Percentiles rank a stretch among this genome's conserved stretches.
These are phyloP conservation scores for Colletotrichum cuscutae DNA, from an alignment of 2,329 filamentous ascomycete species.

Conservation along the genomic window DNA sequence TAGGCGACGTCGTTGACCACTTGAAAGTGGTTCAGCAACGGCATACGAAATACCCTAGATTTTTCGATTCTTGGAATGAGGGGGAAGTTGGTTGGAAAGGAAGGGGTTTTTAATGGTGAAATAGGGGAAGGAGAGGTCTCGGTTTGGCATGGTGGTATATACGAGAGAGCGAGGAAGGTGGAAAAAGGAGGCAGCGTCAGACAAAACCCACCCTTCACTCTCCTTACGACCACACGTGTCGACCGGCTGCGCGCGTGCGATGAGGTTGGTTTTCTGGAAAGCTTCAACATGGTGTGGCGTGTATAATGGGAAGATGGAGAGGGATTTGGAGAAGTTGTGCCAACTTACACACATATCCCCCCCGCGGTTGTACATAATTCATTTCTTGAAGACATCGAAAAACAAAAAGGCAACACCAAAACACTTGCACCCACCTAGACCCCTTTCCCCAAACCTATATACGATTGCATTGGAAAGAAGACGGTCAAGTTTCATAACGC, in stretches of 20 bases:
- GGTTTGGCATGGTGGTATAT: background rate
- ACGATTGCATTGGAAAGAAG: constrained; percentile 8
- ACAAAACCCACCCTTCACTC: background rate
- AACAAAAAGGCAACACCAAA: background rate
- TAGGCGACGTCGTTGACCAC: constrained; percentile 6
- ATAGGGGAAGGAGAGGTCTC: background rate
- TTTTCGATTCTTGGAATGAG: constrained; percentile 22
- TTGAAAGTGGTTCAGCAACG: constrained; percentile 11
- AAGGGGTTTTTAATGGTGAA: background rate
- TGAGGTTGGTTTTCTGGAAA: background rate
- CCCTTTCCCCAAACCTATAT: background rate
- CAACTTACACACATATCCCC: background rate
- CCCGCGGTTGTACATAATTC: constrained; percentile 31
- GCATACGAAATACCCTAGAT: constrained; percentile 33
- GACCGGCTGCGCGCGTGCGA: constrained; percentile 1
- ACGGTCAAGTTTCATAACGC: constrained; percentile 33
- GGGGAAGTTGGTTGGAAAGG: background rate
- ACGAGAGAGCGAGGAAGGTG: background rate
- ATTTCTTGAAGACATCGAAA: constrained; percentile 13
- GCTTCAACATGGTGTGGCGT: background rate
- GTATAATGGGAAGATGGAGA: background rate
- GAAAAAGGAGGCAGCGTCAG: background rate
- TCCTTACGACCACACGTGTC: background rate
- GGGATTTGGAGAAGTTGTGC: background rate
- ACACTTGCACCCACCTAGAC: background rate